Conservation (phyloP, 192 early-diverging fungal genomes). For the Coemansia sp. region DNA sequence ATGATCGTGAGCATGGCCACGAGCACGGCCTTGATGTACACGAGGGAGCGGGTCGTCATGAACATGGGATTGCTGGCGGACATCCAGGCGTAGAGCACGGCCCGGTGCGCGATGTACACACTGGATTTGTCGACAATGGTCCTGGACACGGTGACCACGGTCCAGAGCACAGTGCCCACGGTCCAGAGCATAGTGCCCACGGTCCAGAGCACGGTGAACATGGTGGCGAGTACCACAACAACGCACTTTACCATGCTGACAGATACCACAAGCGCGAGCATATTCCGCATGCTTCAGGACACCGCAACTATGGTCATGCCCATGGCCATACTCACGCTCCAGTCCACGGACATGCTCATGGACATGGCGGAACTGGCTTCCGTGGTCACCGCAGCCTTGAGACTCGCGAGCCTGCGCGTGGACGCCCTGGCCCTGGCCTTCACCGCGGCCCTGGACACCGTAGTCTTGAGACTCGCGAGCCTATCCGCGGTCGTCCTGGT, state of each 20-base stretch:
- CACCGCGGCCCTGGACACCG: not conserved
- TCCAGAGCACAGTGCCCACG: not conserved
- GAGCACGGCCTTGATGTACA: too few species aligned
- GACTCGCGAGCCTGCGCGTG: not conserved
- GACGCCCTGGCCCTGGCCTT: not conserved
- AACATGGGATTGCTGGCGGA: not conserved
- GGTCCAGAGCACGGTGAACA: not conserved
- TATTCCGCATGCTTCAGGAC: not conserved
- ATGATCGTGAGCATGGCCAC: too few species aligned
- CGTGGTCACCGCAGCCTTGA: not conserved
- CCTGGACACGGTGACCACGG: not conserved
- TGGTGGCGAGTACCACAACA: not conserved
- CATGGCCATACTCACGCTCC: not conserved
- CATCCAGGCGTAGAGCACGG: not conserved
- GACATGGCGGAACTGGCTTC: not conserved
- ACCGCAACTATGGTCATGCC: too few species aligned
- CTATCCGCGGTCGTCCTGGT: not conserved
- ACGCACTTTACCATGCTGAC: not conserved
- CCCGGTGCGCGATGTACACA: not conserved
- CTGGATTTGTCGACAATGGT: not conserved
- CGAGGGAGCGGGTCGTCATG: too few species aligned
- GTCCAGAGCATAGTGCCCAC: not conserved
- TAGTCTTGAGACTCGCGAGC: not conserved
- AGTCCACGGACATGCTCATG: not conserved
- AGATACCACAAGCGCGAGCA: conserved; percentile 2